Base-by-base conservation (phyloP, 768 basidiomycete species). In the Rhizopogon vinicolor region DNA sequence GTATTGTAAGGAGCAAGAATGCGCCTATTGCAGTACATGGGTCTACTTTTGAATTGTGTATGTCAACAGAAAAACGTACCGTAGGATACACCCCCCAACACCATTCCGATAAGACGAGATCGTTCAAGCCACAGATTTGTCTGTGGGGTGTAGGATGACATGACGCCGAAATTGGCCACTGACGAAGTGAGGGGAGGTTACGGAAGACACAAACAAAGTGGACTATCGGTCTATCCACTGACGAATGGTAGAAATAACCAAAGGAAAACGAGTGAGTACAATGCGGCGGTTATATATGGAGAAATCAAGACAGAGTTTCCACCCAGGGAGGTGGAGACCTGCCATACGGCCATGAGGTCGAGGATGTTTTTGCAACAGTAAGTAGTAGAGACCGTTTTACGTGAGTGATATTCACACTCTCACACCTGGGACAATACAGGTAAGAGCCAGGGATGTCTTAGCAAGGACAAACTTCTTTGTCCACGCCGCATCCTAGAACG, bases 41-140 rank as follows among this genome's bases (percentile, higher is more conserved):
- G 19, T n/a, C 50, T 41, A 22, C 31, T 22, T 8, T 22, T 10
- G n/a, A 1, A 13, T 18, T 7, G 53, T 35, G 12, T 14, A n/a
- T 10, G 2, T 44, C 9, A 9, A 12, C 5, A 16, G 28, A 10
- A 29, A 14, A 29, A 9, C 60, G 37, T 33, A 57, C 68, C 65
- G 1, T 63, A 67, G 2, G 65, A 63, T 25, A 62, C 59, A 29
- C 44, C 59, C 1, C 51, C 13, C 14, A 64, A 57, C 0, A 59
- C 16, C 55, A 61, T 60, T 4, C 66, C 68, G 44, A 52, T 51
- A 8, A 65, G 63, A 37, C 58, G 63, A 0, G 65, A 68, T 45
- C 63, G 44, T 44, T 67, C 67, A 8, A 68, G 52, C 65, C 63
- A 67, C 16, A 68, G 33, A 29, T 64, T 29, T 7, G 65, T 60